Conservation (phyloP, 2,329 filamentous ascomycete genomes). For the Bipolaris cookei region DNA sequence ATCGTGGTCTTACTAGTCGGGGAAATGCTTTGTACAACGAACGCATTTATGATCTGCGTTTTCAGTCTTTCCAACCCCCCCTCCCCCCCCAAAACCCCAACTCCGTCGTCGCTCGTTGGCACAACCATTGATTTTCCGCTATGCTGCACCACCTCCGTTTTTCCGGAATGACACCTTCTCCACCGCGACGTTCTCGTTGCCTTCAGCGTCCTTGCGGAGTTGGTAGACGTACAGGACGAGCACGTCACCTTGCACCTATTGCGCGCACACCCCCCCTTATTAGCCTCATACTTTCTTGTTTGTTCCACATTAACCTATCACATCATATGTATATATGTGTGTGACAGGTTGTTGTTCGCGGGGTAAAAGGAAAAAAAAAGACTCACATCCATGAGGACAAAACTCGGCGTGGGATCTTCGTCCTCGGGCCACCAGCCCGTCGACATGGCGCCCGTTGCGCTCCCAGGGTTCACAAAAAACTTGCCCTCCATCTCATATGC, state of each 20-base stretch:
- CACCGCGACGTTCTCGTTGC: slow-evolving; percentile 60
- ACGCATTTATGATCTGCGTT: too few relatives aligned
- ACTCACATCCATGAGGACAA: slow-evolving; percentile 97
- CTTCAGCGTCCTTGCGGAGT: slow-evolving; percentile 59
- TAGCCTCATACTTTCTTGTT: slow-evolving; percentile 16
- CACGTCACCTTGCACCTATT: slow-evolving; percentile 90
- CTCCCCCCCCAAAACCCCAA: too few relatives aligned
- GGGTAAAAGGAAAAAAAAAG: slow-evolving; percentile 35
- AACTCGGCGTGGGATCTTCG: slow-evolving; percentile 80
- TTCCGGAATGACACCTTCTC: slow-evolving; percentile 64
- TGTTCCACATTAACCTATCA: neutral
- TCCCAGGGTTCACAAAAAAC: slow-evolving; percentile 74
- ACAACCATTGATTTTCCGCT: slow-evolving; percentile 12
- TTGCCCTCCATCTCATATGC: slow-evolving; percentile 75
- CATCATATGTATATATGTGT: neutral
- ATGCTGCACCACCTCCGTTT: slow-evolving; percentile 51
- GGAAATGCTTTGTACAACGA: too few relatives aligned
- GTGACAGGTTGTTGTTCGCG: neutral
- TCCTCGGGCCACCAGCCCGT: slow-evolving; percentile 64
- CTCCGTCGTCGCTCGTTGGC: neutral
- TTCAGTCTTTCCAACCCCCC: too few relatives aligned
- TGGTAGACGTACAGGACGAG: slow-evolving; percentile 92
- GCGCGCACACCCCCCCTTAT: slow-evolving; percentile 9
- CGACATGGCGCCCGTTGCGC: slow-evolving; percentile 70
- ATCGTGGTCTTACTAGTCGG: too few relatives aligned